Evolutionary conservation across 1,284 basidiomycete species (phyloP).

Genomic region (Cerioporus squamosus): DNA sequence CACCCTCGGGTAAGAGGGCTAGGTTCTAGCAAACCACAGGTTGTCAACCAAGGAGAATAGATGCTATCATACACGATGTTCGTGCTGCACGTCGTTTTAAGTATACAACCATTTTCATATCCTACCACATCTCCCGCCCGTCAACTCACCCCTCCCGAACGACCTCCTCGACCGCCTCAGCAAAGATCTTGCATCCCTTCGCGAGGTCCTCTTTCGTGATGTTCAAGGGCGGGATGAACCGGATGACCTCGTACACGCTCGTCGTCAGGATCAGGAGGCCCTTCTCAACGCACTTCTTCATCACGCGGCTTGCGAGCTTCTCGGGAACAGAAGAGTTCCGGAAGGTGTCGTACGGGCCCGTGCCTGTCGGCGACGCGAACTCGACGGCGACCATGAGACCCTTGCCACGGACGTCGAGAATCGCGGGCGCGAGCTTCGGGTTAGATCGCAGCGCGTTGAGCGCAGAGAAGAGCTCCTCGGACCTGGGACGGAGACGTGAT

Average conservation of each 20-base stretch:
- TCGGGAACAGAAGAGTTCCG: conserved; percentile 51
- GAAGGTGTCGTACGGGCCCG: conserved; percentile 47
- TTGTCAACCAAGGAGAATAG: not conserved
- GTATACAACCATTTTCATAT: too few species aligned
- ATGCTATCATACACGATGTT: not conserved
- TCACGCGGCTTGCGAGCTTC: conserved; percentile 75
- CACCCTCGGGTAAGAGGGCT: not conserved
- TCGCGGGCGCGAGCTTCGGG: conserved; percentile 52
- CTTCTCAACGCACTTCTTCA: conserved; percentile 82
- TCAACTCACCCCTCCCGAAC: conserved; percentile 44
- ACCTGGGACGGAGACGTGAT: conserved; percentile 45
- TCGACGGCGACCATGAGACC: conserved; percentile 87
- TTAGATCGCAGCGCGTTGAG: conserved; percentile 62
- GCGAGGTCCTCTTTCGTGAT: conserved; percentile 65
- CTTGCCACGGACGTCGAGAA: conserved; percentile 79
- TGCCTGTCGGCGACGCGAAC: conserved; percentile 65
- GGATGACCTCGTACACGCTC: conserved; percentile 77
- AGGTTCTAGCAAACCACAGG: not conserved
- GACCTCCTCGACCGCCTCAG: conserved; percentile 65
- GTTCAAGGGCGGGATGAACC: conserved; percentile 80
- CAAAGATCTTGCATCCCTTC: conserved; percentile 63
- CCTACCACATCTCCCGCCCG: too few species aligned
- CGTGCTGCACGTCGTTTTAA: too few species aligned
- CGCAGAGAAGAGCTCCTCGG: conserved; percentile 69
- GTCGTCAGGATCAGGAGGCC: conserved; percentile 84